Percentiles rank a stretch among this genome's conserved stretches.
These are phyloP conservation scores for Cladosporium sp. DNA, from an alignment of 2,329 filamentous ascomycete species.

Conservation along the genomic window DNA sequence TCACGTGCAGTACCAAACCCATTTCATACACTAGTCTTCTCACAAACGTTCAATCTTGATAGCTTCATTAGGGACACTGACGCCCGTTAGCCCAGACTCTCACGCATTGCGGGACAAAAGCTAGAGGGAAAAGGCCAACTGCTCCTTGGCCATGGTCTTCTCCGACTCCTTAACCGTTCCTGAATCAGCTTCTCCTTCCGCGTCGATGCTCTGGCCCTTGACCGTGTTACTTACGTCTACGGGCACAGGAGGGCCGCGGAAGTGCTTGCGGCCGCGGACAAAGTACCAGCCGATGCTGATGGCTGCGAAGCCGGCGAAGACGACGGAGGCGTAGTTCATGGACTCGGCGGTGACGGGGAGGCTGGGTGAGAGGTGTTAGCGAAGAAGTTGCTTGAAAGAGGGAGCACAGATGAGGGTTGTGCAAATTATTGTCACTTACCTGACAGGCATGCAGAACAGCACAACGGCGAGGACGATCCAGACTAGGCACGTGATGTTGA, in stretches of 20 bases:
- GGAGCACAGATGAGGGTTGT: background rate
- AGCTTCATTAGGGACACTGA: background rate
- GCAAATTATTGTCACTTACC: conserved; percentile 38
- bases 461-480: conserved; percentile 72
- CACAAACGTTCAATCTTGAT: background rate
- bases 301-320: conserved; percentile 34
- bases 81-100: background rate
- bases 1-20: background rate
- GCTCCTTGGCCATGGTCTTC: conserved; percentile 5
- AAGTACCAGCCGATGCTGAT: conserved; percentile 39
- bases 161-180: conserved; percentile 7
- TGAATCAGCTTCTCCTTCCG: conserved; percentile 1
- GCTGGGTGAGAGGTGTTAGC: background rate
- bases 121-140: background rate
- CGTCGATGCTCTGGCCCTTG: conserved; percentile 11
- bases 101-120: background rate
- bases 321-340: conserved; percentile 40
- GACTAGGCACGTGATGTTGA: conserved; percentile 66
- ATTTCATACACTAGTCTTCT: background rate
- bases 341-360: conserved; percentile 21
- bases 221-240: conserved; percentile 25
- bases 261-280: conserved; percentile 36
- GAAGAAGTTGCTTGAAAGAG: background rate
- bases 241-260: conserved; percentile 38
- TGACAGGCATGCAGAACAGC: conserved; percentile 71